A percentile compares a stretch with the other conserved stretches of the same genome.
phyloP scores from a whole-genome alignment of 805 yeast genomes.

The Candida xyloterini region DNA sequence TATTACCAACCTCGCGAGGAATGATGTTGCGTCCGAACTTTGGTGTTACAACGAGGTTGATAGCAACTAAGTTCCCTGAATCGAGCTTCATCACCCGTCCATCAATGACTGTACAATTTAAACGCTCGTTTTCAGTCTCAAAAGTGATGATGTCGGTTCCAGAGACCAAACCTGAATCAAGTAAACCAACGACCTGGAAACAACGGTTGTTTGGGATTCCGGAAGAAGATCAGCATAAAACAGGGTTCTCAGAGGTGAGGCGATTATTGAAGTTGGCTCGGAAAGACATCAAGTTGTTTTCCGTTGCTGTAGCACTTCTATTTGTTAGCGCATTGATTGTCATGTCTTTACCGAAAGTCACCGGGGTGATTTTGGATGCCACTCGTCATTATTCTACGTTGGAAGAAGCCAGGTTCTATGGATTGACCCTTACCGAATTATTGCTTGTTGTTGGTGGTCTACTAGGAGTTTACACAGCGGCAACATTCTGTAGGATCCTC shows the following conservation, averaged over 20 bases:
- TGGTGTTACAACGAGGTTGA: neutral
- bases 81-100: conserved; percentile 1
- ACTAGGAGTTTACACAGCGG: conserved; percentile 68
- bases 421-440: conserved; percentile 61
- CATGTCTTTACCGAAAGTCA: conserved; percentile 53
- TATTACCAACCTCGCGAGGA: neutral
- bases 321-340: conserved; percentile 47
- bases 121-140: neutral
- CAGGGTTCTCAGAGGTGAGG: conserved; percentile 37
- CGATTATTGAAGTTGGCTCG: conserved; percentile 42
- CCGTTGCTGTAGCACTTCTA: conserved; percentile 42
- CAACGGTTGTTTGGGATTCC: conserved; percentile 31
- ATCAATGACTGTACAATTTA: neutral
- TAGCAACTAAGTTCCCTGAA: neutral
- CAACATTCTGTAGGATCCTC: conserved; percentile 77
- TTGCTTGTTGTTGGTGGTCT: conserved; percentile 57
- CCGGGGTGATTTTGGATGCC: conserved; percentile 54
- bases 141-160: neutral
- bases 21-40: neutral
- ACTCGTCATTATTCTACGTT: conserved; percentile 34
- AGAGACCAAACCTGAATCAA: neutral
- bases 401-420: conserved; percentile 41
- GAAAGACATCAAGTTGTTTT: conserved; percentile 43
- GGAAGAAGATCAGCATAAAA: conserved; percentile 31
- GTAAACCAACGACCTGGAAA: conserved; percentile 22